A percentile compares a stretch with the other conserved stretches of the same genome.
phyloP scores from a whole-genome alignment of 805 yeast species.

The Kregervanrija pseudodelftensis region DNA sequence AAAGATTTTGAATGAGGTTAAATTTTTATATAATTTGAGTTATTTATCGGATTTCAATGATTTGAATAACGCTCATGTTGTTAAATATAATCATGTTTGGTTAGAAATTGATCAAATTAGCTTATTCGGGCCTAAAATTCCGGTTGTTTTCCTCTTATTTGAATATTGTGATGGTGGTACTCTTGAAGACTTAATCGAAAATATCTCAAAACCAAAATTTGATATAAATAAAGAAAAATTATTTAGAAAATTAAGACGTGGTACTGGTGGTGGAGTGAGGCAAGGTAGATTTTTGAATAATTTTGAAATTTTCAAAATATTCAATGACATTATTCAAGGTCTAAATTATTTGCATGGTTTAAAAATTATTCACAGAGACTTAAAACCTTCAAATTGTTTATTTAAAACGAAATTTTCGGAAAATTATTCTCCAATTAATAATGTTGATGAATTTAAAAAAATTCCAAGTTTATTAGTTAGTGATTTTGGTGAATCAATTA shows the following conservation, averaged over 20 bases:
- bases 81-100: constrained; percentile 90
- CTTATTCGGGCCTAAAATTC: constrained; percentile 47
- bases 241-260: constrained; percentile 19
- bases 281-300: constrained; percentile 33
- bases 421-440: constrained; percentile 18
- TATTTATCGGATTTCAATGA: constrained; percentile 10
- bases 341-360: constrained; percentile 63
- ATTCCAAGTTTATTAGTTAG: constrained; percentile 74
- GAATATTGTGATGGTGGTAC: constrained; percentile 90
- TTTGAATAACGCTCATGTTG: constrained; percentile 43
- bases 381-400: constrained; percentile 84
- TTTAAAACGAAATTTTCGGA: constrained; percentile 33
- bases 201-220: constrained; percentile 29
- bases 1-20: constrained; percentile 70
- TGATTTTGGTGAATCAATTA: constrained; percentile 85
- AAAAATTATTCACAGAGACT: constrained; percentile 80
- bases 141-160: constrained; percentile 68
- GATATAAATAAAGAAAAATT: constrained; percentile 32
- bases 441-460: constrained; percentile 16
- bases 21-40: constrained; percentile 52
- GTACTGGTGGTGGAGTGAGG: neutral
- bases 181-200: constrained; percentile 55
- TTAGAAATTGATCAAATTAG: constrained; percentile 55
- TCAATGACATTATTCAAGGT: constrained; percentile 63
- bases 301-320: constrained; percentile 59